Evolutionary conservation across 225 moss, liverwort and hornwort species (phyloP).

Genomic region (Neckera pumila): DNA sequence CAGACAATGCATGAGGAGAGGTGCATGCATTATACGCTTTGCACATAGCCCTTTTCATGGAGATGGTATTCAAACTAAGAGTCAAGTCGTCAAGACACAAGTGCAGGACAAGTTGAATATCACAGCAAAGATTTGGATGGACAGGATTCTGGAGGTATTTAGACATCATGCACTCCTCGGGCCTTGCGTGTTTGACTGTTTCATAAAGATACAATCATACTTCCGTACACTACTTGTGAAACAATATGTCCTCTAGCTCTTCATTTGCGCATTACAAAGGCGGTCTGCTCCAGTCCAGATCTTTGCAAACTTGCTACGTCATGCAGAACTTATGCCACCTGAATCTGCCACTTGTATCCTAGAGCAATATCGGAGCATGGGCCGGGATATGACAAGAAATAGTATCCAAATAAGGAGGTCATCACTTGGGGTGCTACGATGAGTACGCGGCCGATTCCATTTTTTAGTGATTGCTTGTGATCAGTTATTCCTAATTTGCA

Average conservation of each 20-base stretch:
- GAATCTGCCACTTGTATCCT: background rate
- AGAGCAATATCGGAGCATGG: background rate
- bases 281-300: background rate
- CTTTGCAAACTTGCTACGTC: background rate
- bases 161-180: background rate
- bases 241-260: background rate
- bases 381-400: background rate
- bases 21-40: background rate
- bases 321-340: background rate
- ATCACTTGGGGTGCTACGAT: background rate
- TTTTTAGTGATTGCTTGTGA: background rate
- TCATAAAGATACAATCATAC: background rate
- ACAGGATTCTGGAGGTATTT: background rate
- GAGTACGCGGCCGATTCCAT: background rate
- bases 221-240: background rate
- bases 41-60: background rate
- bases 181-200: background rate
- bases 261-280: background rate
- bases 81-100: background rate
- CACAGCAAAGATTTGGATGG: background rate
- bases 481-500: background rate
- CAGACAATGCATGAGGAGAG: background rate
- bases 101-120: background rate
- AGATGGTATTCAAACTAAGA: background rate
- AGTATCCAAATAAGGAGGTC: background rate